Percentiles rank a stretch among this genome's conserved stretches.
These are phyloP conservation scores for Ilex asprella DNA, from an alignment of 257 asterid species.

Conservation along the genomic window DNA sequence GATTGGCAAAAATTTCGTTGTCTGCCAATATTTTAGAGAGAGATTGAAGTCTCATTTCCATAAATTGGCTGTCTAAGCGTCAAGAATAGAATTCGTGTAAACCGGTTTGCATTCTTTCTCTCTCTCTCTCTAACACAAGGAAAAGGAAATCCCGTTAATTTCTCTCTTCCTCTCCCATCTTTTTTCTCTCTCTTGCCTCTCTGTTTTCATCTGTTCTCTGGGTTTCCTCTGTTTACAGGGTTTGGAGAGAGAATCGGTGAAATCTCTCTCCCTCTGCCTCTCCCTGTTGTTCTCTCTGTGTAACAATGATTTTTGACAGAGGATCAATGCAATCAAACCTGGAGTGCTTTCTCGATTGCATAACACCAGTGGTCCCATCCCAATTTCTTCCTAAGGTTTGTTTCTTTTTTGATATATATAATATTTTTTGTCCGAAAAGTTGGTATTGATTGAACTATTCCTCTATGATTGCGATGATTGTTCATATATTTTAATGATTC, in stretches of 20 bases:
- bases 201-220: not conserved
- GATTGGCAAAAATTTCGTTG: too few species aligned
- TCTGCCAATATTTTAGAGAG: too few species aligned
- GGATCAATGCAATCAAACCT: not conserved
- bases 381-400: not conserved
- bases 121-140: not conserved
- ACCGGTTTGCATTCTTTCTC: not conserved
- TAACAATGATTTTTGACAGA: not conserved
- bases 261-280: not conserved
- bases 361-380: not conserved
- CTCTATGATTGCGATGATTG: too few species aligned
- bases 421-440: too few species aligned
- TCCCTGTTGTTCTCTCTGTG: not conserved
- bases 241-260: not conserved
- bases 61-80: not conserved
- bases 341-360: not conserved
- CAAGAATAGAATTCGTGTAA: not conserved
- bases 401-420: too few species aligned
- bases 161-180: not conserved
- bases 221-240: not conserved
- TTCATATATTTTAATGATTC: too few species aligned
- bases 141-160: not conserved
- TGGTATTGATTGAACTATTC: too few species aligned
- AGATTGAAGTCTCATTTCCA: not conserved
- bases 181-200: not conserved